Percentiles rank a stretch among this genome's conserved stretches.
Conservation (phyloP, 345 rosid species). For the Arabidopsis arenosa region DNA sequence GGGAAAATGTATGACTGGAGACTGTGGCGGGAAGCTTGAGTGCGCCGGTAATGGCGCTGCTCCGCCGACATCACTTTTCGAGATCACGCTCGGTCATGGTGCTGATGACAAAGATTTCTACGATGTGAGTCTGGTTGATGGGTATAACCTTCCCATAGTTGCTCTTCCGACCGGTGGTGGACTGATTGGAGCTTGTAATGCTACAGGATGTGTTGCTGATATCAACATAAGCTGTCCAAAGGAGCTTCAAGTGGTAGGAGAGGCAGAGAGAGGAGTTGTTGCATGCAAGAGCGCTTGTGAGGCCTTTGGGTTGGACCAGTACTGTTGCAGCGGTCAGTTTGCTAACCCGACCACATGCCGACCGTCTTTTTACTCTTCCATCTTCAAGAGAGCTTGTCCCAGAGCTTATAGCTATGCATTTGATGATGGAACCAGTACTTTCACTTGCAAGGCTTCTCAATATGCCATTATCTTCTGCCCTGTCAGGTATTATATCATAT, state of each 20-base stretch:
- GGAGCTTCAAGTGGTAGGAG: conserved; percentile 87
- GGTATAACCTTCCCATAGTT: conserved; percentile 83
- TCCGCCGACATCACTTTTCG: conserved; percentile 89
- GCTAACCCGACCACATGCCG: conserved; percentile 80
- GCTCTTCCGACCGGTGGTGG: conserved; percentile 64
- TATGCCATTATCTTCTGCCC: conserved; percentile 85
- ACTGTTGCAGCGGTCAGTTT: conserved; percentile 90
- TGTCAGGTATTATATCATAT: conserved; percentile 43
- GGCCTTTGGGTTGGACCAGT: conserved; percentile 84
- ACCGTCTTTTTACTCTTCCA: conserved; percentile 73
- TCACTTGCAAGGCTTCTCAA: conserved; percentile 85
- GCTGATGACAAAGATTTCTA: conserved; percentile 63
- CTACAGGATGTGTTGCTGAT: conserved; percentile 78
- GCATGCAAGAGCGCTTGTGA: conserved; percentile 90
- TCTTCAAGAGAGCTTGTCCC: conserved; percentile 90
- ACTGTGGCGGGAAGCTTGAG: conserved; percentile 80
- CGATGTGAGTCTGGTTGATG: conserved; percentile 85
- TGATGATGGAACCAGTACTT: conserved; percentile 80
- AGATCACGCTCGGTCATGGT: conserved; percentile 68
- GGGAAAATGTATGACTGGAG: conserved; percentile 79
- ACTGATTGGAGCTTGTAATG: conserved; percentile 70
- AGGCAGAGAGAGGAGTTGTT: conserved; percentile 54
- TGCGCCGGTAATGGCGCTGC: conserved; percentile 74
- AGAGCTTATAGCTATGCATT: conserved; percentile 87
- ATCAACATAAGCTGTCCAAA: conserved; percentile 72